Evolutionary conservation across 2,329 filamentous ascomycete genomes (phyloP), one percentile per base, ranked within the genome.

Genomic region (Xylaria sp.): DNA sequence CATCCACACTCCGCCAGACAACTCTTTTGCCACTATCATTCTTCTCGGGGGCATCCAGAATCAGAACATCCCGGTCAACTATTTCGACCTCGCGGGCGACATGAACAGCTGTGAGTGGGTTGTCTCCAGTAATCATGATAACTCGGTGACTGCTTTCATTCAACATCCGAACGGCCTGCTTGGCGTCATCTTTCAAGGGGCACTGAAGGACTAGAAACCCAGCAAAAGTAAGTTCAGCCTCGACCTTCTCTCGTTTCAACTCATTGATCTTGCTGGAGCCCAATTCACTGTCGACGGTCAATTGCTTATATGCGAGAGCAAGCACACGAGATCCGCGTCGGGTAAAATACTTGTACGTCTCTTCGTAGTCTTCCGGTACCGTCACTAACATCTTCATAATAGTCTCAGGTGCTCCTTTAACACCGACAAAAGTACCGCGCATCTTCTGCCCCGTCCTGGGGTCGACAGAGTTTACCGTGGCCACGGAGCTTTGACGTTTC

Each of bases 71-170:
- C 66, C 96, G 91, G 77, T 99, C 96, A 18, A 99, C 94, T 80
- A 99, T 99, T 80, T 99, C 96, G 31, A 99, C 96, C 80, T 98
- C 91, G 70, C 92, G 91, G 18, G 96, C 96, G 66, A 99, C 96
- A 78, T 99, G 95, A 12, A 97, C 93, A 73, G 96, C 96, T 50
- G 96, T 99, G 62, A 99, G 87, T 13, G 96, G 95, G 80, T 99
- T 99, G 81, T 99, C 96, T 79, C 96, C 96, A 69, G 96, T 99
- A 74, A 99, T 99, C 96, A 99, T 99, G 75, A 99, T 92, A 56
- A 97, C 94, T 75, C 96, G 93, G 81, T 99, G 96, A 82, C 94
- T 98, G 82, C 95, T 98, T 84, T 99, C 96, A 79, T 98, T 99
- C 75, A 99, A 88, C 94, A 98, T 98, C 73, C 92, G 93, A 50